Conservation (phyloP, 441 rosid genomes). For the Melianthus villosus region DNA sequence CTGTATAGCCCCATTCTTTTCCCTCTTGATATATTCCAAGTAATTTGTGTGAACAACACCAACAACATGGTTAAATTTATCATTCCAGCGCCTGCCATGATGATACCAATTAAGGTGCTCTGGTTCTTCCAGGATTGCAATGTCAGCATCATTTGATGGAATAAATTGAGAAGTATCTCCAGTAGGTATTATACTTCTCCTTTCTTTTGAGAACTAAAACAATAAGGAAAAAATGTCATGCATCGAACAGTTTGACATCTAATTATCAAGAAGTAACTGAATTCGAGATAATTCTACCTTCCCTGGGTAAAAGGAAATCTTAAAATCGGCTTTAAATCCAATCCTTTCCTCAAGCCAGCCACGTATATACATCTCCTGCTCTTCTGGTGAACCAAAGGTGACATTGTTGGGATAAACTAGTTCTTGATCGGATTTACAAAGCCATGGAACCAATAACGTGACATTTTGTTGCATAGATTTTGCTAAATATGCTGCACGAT, state of each 20-base stretch:
- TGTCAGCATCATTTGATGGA: slow-evolving; percentile 75
- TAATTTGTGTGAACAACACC: slow-evolving; percentile 94
- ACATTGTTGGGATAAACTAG: slow-evolving; percentile 68
- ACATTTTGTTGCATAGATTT: slow-evolving; percentile 68
- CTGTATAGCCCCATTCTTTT: slow-evolving; percentile 78
- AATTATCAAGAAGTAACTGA: slow-evolving; percentile 2
- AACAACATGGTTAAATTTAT: slow-evolving; percentile 84
- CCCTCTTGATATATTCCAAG: slow-evolving; percentile 92
- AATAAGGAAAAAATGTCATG: slow-evolving; percentile 11
- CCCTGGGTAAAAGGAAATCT: slow-evolving; percentile 91
- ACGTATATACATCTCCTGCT: slow-evolving; percentile 82
- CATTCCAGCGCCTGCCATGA: slow-evolving; percentile 91
- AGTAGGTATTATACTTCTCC: slow-evolving; percentile 83
- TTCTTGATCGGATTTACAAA: slow-evolving; percentile 83
- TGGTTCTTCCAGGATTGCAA: slow-evolving; percentile 90
- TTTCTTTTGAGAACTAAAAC: slow-evolving; percentile 65
- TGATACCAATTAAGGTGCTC: slow-evolving; percentile 95
- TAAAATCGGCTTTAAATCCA: slow-evolving; percentile 82
- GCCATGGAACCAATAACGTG: slow-evolving; percentile 94
- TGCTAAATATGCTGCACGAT: slow-evolving; percentile 83
- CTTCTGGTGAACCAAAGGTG: slow-evolving; percentile 84
- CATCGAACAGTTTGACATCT: not conserved
- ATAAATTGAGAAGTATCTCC: slow-evolving; percentile 91
- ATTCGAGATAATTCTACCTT: slow-evolving; percentile 31
- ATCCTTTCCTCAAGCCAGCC: slow-evolving; percentile 85